Evolutionary conservation across 1,284 basidiomycete genomes (phyloP), one percentile per base, ranked within the genome.

Genomic region (Laetiporus sulphureus): DNA sequence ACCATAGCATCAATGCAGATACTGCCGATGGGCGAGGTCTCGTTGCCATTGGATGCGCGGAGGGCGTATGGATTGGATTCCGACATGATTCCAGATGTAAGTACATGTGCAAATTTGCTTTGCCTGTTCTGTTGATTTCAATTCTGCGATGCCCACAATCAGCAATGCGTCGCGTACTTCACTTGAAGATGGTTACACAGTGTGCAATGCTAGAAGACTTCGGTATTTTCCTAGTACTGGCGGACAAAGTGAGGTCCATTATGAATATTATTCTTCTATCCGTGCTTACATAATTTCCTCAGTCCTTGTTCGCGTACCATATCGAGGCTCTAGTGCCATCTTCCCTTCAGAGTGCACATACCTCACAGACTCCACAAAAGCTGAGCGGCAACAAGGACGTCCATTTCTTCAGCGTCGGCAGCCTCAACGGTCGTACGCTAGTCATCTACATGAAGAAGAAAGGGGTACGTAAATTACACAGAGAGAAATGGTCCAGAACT

Each of bases 1-100:
- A 20, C 20, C 8, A 13, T 18, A 27, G 29, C 8, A 40, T 35
- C 18, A 10, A 15, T 47, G 5, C 47, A 90, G 87, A 74, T 41
- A 91, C 91, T 2, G 71, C 78, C 4, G 91, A 97, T 59, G 82
- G 87, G 4, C 78, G 91, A 32, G 76, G 78, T 2, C 71, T 98
- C 13, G 84, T 97, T 15, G 92, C 94, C 0, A 83, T 97, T 51
- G 94, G 94, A 16, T 96, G 93, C 61, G 83, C 89, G 0, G 91
- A 97, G 56, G 95, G 95, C 27, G 90, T 98, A 2, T 98, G 92
- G 91, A 95, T 98, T 50, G 95, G 94, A 0, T 83, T 96, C 62
- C 77, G 90, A 23, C 85, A 90, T 54, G 86, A 95, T 58, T 83
- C 92, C 0, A 67, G 73, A 59, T 94, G 85, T 87, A 59, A 57